Evolutionary conservation across 306 rosid genomes (phyloP).

Genomic region (Prunus campanulata): DNA sequence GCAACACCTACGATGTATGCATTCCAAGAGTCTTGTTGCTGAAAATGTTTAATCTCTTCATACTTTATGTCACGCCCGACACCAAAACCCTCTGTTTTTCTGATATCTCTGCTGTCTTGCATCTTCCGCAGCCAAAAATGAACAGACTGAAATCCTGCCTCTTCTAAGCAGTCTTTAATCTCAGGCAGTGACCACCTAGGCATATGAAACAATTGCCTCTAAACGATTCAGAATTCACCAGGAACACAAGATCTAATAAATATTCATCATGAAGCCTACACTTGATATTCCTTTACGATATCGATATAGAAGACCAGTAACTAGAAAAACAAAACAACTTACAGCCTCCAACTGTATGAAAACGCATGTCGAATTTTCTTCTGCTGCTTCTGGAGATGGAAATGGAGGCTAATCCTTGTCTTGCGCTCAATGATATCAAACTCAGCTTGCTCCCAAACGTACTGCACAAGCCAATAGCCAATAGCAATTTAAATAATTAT

Average conservation of each 20-base stretch:
- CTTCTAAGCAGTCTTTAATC: conserved; percentile 86
- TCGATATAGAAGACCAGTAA: neutral
- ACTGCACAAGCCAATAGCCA: conserved; percentile 51
- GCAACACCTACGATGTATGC: conserved; percentile 84
- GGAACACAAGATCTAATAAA: conserved; percentile 5
- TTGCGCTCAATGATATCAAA: conserved; percentile 78
- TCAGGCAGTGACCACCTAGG: conserved; percentile 94
- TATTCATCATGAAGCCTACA: neutral
- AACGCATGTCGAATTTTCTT: conserved; percentile 79
- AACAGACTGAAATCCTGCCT: conserved; percentile 76
- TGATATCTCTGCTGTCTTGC: conserved; percentile 60
- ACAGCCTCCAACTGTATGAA: conserved; percentile 93
- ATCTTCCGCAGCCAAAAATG: conserved; percentile 83
- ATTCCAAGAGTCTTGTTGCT: conserved; percentile 86
- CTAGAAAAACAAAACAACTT: conserved; percentile 32
- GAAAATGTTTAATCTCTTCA: conserved; percentile 70
- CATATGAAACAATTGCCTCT: conserved; percentile 17
- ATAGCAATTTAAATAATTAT: conserved; percentile 14
- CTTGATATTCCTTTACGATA: neutral
- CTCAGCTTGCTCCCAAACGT: conserved; percentile 95
- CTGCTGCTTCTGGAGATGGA: conserved; percentile 65
- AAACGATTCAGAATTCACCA: conserved; percentile 23
- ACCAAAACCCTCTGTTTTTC: conserved; percentile 66
- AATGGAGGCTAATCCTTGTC: conserved; percentile 91
- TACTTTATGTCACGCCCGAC: conserved; percentile 61